A percentile compares a stretch with the other conserved stretches of the same genome.
Evolutionary conservation across 192 early-diverging fungal species (phyloP).

Genomic region (Helicostylum pulchrum): DNA sequence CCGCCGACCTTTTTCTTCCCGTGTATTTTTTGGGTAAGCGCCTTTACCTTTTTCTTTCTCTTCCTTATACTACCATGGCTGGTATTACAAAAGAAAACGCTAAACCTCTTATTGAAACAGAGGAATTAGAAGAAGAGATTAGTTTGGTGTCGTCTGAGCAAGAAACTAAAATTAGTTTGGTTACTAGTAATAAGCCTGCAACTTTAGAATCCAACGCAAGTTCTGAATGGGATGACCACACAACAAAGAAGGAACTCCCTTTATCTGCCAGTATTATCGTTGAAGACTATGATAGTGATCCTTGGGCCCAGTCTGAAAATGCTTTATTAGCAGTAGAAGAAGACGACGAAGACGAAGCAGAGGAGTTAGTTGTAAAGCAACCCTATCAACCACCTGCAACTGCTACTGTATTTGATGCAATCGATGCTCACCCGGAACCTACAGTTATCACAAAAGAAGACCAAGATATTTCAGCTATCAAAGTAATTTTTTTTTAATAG

Average conservation of each 20-base stretch:
- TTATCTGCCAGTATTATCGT: background rate
- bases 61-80: background rate
- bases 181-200: no score
- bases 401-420: constrained; percentile 1
- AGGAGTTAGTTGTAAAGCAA: no score
- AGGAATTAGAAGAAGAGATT: no score
- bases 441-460: background rate
- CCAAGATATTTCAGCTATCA: constrained; percentile 9
- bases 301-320: constrained; percentile 11
- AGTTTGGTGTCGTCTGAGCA: no score
- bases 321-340: background rate
- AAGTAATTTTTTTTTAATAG: background rate
- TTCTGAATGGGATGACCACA: constrained; percentile 8
- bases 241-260: background rate
- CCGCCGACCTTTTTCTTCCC: no score
- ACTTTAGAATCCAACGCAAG: background rate
- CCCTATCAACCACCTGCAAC: background rate
- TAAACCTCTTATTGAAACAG: no score
- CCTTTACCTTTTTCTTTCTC: background rate
- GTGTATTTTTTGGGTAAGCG: background rate
- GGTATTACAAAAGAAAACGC: background rate
- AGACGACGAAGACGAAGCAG: background rate
- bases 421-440: constrained; percentile 3
- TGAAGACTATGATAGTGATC: constrained; percentile 14
- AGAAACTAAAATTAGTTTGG: no score